Conservation (phyloP, 306 rosid species). For the Lathyrus oleraceus region DNA sequence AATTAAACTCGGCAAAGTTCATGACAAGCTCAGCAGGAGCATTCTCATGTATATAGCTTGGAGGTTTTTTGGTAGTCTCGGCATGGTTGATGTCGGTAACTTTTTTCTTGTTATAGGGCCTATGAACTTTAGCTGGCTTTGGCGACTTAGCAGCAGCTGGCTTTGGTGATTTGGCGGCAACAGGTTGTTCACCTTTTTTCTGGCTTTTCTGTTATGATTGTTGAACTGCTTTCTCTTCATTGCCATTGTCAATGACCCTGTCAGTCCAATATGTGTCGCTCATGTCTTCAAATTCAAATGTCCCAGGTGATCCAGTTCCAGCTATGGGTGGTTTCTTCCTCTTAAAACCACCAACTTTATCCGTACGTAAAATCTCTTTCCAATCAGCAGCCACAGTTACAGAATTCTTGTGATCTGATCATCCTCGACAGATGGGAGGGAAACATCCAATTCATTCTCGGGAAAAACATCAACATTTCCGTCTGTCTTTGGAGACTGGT, state of each 20-base stretch:
- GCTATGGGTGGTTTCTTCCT: conserved; percentile 51
- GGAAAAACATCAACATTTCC: conserved; percentile 41
- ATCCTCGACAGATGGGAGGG: conserved; percentile 48
- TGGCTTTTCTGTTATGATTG: conserved; percentile 55
- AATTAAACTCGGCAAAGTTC: conserved; percentile 82
- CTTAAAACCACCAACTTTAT: conserved; percentile 55
- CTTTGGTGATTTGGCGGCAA: conserved; percentile 54
- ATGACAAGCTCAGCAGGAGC: conserved; percentile 87
- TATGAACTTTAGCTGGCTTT: conserved; percentile 67
- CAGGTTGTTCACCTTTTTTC: conserved; percentile 56
- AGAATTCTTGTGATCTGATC: conserved; percentile 44
- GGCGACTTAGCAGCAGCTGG: conserved; percentile 51
- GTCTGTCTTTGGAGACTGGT: conserved; percentile 59
- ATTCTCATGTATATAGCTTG: conserved; percentile 64
- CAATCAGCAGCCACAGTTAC: conserved; percentile 42
- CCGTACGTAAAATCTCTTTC: conserved; percentile 40
- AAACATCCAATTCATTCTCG: conserved; percentile 47
- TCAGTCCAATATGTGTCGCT: conserved; percentile 95
- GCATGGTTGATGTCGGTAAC: conserved; percentile 43
- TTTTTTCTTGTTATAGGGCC: conserved; percentile 71
- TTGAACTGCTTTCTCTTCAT: conserved; percentile 69
- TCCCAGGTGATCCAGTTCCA: conserved; percentile 56
- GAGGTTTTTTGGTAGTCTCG: conserved; percentile 59
- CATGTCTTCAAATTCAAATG: conserved; percentile 97
- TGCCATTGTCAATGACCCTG: conserved; percentile 83